Conservation (phyloP, 352 stramenopile genomes). For the Globisporangium sylvaticum region DNA sequence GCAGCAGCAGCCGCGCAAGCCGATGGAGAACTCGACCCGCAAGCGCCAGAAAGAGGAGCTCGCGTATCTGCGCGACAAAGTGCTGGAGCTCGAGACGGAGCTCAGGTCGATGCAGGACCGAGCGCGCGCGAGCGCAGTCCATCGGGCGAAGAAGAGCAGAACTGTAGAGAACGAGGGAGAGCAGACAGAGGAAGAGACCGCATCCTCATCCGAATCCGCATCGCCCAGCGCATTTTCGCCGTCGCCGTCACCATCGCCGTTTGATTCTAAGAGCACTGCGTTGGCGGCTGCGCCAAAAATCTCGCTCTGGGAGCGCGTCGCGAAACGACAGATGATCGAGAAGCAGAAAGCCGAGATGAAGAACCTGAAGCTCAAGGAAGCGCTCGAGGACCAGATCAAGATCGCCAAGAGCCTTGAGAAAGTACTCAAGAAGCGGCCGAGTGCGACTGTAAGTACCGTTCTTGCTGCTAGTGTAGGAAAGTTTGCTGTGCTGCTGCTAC, state of each 20-base stretch:
- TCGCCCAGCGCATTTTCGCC: neutral
- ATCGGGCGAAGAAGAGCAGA: neutral
- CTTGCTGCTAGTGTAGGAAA: no score
- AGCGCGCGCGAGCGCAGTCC: neutral
- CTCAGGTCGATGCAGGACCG: conserved; percentile 17
- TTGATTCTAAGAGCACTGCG: neutral
- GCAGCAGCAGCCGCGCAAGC: conserved; percentile 9
- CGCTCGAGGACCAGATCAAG: conserved; percentile 25
- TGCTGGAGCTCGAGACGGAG: conserved; percentile 36
- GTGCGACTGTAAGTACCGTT: conserved; percentile 3
- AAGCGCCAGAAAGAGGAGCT: conserved; percentile 55
- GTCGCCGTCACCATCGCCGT: neutral
- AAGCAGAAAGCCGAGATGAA: conserved; percentile 23
- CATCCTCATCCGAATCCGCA: neutral
- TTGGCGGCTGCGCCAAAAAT: neutral
- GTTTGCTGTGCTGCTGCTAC: no score
- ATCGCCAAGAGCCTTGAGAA: conserved; percentile 20
- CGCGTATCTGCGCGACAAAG: conserved; percentile 40
- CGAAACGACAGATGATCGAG: conserved; percentile 22
- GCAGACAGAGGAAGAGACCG: conserved; percentile 3
- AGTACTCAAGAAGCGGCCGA: conserved; percentile 17
- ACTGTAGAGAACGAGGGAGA: neutral
- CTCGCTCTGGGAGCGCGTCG: conserved; percentile 29
- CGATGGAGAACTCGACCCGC: conserved; percentile 50
- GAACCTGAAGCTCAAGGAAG: conserved; percentile 27